A percentile compares a stretch with the other conserved stretches of the same genome.
phyloP scores from a whole-genome alignment of 768 basidiomycete genomes.

The Termitomyces bulborhizus region DNA sequence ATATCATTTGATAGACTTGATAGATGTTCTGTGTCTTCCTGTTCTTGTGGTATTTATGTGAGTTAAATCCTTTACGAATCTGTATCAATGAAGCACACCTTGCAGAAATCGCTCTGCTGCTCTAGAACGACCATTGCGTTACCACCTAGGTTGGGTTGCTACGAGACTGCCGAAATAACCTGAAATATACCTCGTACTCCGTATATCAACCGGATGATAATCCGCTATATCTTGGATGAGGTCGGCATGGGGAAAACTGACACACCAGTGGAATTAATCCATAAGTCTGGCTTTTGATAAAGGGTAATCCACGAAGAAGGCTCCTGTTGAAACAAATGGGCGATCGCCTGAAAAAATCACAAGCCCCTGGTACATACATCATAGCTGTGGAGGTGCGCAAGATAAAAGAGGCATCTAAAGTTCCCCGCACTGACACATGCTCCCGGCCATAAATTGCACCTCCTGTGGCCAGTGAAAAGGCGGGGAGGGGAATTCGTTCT shows the following conservation, averaged over 20 bases:
- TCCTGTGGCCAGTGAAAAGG: too few species aligned
- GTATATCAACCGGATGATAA: neutral
- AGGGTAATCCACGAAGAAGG: neutral
- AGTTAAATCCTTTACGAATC: neutral
- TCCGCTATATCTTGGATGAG: neutral
- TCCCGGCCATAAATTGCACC: neutral
- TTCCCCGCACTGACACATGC: neutral
- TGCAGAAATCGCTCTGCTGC: neutral
- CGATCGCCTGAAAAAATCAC: neutral
- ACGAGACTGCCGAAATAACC: neutral
- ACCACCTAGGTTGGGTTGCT: neutral
- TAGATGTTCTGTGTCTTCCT: too few species aligned
- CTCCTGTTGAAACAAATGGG: neutral
- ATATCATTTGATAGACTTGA: too few species aligned
- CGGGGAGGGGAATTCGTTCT: too few species aligned
- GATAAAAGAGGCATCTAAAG: neutral
- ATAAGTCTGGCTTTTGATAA: neutral
- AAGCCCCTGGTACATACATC: neutral
- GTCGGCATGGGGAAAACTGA: neutral
- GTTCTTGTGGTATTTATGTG: neutral
- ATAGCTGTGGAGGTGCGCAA: neutral
- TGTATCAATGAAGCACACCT: neutral
- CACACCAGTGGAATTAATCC: neutral
- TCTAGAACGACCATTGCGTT: neutral
- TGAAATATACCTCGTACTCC: neutral